Base-by-base conservation (phyloP, 129 eudicot species). In the Escallonia herrerae region DNA sequence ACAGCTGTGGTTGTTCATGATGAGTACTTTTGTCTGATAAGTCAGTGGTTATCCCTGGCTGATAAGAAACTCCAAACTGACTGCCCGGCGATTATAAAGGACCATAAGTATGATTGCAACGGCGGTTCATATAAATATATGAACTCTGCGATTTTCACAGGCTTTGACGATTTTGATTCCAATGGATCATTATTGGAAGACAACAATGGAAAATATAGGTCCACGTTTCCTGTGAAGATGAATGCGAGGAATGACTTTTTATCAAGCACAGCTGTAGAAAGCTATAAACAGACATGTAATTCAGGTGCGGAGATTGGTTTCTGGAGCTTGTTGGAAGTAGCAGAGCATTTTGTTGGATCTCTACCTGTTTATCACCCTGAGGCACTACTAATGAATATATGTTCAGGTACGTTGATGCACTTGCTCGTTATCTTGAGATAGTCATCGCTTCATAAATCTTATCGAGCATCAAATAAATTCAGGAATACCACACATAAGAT, bases 311-410 rank as follows among this genome's bases (percentile, higher is more conserved):
- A 61, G 63, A 54, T 43, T 70, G 76, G 72, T 79, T 75, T 83
- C 33, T 46, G 63, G 63, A 81, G 87, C 74, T 69, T 88, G 65
- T 60, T 81, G 59, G 90, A 76, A 62, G 72, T 86, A 57, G 82
- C 89, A 38, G 86, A 82, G 72, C 67, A 58, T 45, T 63, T 88
- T 8, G 88, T 96, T 68, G 98, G 96, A 61, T 70, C 91, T 63
- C 71, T 89, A 40, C 87, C 91, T 68, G 50, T 82, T 37, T 81
- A 85, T 74, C 96, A 86, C 70, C 96, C 98, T n/a, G 95, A 86
- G 79, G 76, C 90, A 15, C 89, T 93, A 63, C 63, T 89, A 65
- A 73, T 68, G 67, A 83, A 89, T 77, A 80, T 89, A 52, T 79
- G 66, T 73, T 74, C 98, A 86, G 97, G 97, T 91, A 80, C 54